Base-by-base conservation (phyloP, 2,329 filamentous ascomycete genomes). In the Hymenoscyphus repandus region DNA sequence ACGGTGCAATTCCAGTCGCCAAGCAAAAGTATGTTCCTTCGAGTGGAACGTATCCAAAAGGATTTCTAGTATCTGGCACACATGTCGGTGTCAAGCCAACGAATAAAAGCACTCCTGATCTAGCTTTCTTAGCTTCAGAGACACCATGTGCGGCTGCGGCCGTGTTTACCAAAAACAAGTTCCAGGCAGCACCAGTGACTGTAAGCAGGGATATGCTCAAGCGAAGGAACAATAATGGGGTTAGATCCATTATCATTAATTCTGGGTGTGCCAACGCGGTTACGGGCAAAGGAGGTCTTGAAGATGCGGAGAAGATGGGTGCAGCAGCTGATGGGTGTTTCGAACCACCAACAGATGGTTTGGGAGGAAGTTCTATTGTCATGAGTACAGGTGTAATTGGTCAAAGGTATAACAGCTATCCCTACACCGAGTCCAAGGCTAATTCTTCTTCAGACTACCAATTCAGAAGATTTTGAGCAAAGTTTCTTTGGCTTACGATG, bases 351-450 rank as follows among this genome's bases (percentile, higher is more conserved):
- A 66, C 66, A 40, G 72, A 73, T 58, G 71, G 70, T 10, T 68
- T 70, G 39, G 72, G 75, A 42, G 73, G 78, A 34, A 77, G 76
- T 58, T 93, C 89, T n/a, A 76, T 99, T 43, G 92, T 97, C 55
- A 97, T 99, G 93, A 96, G 90, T 68, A 99, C 93, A 2, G 93
- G 93, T 49, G 93, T 99, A 40, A 99, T 99, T 66, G 93, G 93
- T 7, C 92, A 97, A 71, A 83, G 88, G 84, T 85, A 68, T 6
- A 49, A 20, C 30, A 9, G 39, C 33, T 32, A 15, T 54, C 20
- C 3, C 10, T 43, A 48, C 36, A 49, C 31, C 22, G 36, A 39
- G 31, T 36, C 13, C 11, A 20, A 49, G 17, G 56, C 52, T 57
- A 40, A 53, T 50, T 17, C 17, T 48, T 50, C 61, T 38, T 15